These are phyloP conservation scores for Neonectria ditissima DNA, from an alignment of 2,329 filamentous ascomycete species.

Conservation along the genomic window DNA sequence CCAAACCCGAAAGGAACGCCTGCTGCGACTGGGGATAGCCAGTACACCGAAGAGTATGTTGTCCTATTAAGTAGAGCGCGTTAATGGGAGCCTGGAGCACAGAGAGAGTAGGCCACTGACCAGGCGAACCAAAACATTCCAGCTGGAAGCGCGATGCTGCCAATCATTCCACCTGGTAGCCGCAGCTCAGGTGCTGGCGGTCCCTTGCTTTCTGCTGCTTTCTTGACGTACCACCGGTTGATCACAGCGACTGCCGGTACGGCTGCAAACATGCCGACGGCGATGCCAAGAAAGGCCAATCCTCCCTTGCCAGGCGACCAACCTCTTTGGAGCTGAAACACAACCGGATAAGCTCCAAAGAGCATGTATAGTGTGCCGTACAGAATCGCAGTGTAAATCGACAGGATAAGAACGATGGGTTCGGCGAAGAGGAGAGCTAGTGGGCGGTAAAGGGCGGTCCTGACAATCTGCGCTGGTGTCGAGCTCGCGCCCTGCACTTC, in stretches of 20 bases:
- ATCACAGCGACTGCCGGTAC: slow-evolving; percentile 63
- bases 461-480: slow-evolving; percentile 60
- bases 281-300: slow-evolving; percentile 73
- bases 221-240: slow-evolving; percentile 64
- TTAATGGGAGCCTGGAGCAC: neutral
- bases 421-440: slow-evolving; percentile 74
- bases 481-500: slow-evolving; percentile 58
- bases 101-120: slow-evolving; percentile 52
- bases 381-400: slow-evolving; percentile 71
- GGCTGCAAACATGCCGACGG: slow-evolving; percentile 70
- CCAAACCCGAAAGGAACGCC: slow-evolving; percentile 66
- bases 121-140: slow-evolving; percentile 76
- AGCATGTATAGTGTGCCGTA: slow-evolving; percentile 67
- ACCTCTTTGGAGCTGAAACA: slow-evolving; percentile 68
- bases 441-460: slow-evolving; percentile 68
- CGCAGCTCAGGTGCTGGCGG: slow-evolving; percentile 72
- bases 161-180: slow-evolving; percentile 70
- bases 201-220: slow-evolving; percentile 59
- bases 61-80: slow-evolving; percentile 25
- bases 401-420: slow-evolving; percentile 73
- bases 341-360: slow-evolving; percentile 68
- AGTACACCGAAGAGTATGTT: slow-evolving; percentile 59
- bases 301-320: slow-evolving; percentile 69
- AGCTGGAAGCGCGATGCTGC: slow-evolving; percentile 67
- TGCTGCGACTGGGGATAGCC: slow-evolving; percentile 62